These are phyloP conservation scores for Apium graveolens DNA, from an alignment of 129 eudicot species.

Conservation along the genomic window DNA sequence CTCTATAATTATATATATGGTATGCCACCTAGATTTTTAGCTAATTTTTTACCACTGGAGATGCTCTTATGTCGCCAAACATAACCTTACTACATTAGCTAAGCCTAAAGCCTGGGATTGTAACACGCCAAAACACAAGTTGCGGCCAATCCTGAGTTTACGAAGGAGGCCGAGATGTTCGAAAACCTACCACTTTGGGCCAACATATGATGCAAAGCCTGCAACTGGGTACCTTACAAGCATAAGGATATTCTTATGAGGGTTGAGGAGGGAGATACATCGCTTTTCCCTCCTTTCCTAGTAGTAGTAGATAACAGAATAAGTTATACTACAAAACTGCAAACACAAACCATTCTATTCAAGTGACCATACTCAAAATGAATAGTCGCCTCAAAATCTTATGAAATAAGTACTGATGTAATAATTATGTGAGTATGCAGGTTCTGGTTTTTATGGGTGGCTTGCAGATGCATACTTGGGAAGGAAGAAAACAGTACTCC, in stretches of 20 bases:
- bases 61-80: too few relatives aligned
- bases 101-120: too few relatives aligned
- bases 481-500: conserved; percentile 27
- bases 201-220: not conserved
- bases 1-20: too few relatives aligned
- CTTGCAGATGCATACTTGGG: conserved; percentile 38
- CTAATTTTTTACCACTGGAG: too few relatives aligned
- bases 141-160: too few relatives aligned
- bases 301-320: too few relatives aligned
- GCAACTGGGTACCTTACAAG: too few relatives aligned
- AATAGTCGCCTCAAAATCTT: too few relatives aligned
- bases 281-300: not conserved
- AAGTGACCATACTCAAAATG: not conserved
- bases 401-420: not conserved
- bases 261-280: not conserved
- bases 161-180: too few relatives aligned
- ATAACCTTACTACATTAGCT: too few relatives aligned
- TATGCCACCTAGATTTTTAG: too few relatives aligned
- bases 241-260: not conserved
- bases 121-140: too few relatives aligned
- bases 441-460: conserved; percentile 29
- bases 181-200: not conserved
- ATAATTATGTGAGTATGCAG: conserved; percentile 11
- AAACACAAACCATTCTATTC: not conserved
- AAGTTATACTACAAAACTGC: not conserved